Percentiles rank a stretch among this genome's conserved stretches.
phyloP scores from a whole-genome alignment of 257 asterid genomes.

The Solanum bulbocastanum region DNA sequence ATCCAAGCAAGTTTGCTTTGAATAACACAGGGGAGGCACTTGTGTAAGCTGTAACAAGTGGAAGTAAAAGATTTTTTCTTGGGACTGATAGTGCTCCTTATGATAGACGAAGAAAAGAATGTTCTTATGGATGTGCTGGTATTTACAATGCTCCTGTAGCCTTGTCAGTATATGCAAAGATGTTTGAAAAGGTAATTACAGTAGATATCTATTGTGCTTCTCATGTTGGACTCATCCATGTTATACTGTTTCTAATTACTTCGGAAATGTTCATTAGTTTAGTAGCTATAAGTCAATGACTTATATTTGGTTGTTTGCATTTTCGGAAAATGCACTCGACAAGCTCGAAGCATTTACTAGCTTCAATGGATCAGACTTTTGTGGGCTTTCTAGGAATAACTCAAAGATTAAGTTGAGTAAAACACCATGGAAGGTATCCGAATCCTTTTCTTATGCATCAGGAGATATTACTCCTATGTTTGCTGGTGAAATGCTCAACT shows the following conservation, averaged over 20 bases:
- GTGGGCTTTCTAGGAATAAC: conserved; percentile 73
- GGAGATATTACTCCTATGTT: conserved; percentile 82
- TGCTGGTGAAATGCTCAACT: conserved; percentile 76
- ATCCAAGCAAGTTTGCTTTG: neutral
- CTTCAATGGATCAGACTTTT: conserved; percentile 90
- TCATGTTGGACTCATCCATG: neutral
- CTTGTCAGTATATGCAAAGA: conserved; percentile 78
- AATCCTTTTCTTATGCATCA: conserved; percentile 40
- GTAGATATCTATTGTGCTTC: neutral
- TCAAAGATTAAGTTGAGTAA: conserved; percentile 54
- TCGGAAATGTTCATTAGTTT: neutral
- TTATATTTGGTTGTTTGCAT: neutral
- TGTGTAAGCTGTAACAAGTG: conserved; percentile 83
- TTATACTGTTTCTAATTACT: neutral
- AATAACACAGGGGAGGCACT: conserved; percentile 64
- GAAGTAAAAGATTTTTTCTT: conserved; percentile 64
- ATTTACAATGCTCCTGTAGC: conserved; percentile 90
- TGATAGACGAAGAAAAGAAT: conserved; percentile 61
- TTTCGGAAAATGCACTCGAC: conserved; percentile 77
- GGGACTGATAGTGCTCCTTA: conserved; percentile 99
- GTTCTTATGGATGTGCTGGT: conserved; percentile 91
- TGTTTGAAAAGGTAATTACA: conserved; percentile 70
- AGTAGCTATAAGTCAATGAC: neutral
- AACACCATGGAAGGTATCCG: conserved; percentile 72
- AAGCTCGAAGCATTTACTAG: conserved; percentile 88